These are phyloP conservation scores for Ustilago hordei DNA, from an alignment of 1,284 basidiomycete genomes.

Conservation along the genomic window DNA sequence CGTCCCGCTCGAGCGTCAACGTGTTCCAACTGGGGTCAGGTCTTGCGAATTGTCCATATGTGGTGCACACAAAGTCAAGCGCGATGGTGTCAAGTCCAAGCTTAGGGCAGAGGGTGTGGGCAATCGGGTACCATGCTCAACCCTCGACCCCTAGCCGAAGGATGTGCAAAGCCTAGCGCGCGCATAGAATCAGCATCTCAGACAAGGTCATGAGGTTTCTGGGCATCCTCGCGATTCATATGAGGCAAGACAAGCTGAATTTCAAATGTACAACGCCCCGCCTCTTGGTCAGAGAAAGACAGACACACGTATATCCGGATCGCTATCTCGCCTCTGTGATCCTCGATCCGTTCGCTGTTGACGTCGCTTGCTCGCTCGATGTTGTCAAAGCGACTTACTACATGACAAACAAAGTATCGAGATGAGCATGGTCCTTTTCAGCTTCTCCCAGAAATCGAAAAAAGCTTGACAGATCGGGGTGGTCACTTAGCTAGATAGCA, in stretches of 20 bases:
- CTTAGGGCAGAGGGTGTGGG: slow-evolving; percentile 6
- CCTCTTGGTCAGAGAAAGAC: neutral
- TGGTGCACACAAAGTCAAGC: neutral
- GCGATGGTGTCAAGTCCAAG: neutral
- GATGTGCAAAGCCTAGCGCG: slow-evolving; percentile 20
- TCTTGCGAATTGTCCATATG: neutral
- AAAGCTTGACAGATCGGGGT: too few species aligned
- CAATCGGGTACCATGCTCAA: neutral
- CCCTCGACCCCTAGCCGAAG: slow-evolving; percentile 34
- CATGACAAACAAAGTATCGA: neutral
- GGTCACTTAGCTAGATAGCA: too few species aligned
- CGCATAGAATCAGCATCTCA: slow-evolving; percentile 2
- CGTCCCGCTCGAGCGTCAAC: neutral
- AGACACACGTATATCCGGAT: neutral
- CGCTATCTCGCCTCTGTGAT: neutral
- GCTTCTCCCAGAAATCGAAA: too few species aligned
- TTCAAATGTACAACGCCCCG: slow-evolving; percentile 7
- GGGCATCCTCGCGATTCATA: neutral
- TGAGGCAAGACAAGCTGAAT: neutral
- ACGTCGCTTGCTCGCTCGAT: neutral
- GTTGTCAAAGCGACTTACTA: neutral
- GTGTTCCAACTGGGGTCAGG: neutral
- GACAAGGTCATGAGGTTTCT: neutral
- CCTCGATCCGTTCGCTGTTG: neutral
- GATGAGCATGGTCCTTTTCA: neutral